Conservation (phyloP, 2,329 filamentous ascomycete species). For the Diaporthe vaccinii region DNA sequence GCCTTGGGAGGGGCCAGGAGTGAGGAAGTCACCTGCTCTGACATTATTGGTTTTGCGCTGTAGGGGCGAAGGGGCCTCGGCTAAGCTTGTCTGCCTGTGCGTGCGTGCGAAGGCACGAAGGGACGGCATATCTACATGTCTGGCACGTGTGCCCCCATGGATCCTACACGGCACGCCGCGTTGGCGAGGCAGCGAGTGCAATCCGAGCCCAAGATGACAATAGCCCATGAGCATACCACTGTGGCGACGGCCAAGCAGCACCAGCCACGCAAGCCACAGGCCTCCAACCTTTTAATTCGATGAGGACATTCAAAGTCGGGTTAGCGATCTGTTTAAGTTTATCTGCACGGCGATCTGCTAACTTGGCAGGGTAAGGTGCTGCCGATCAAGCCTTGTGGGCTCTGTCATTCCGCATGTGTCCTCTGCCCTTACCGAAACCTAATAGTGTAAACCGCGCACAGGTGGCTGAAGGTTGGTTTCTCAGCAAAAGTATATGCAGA, state of each 20-base stretch:
- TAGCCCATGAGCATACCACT: conserved; percentile 8
- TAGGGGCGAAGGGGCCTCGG: background rate
- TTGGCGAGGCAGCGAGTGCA: background rate
- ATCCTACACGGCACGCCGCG: background rate
- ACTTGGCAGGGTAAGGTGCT: conserved; percentile 28
- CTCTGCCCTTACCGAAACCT: conserved; percentile 14
- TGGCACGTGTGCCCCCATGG: background rate
- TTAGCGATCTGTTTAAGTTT: conserved; percentile 32
- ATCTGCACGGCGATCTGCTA: conserved; percentile 34
- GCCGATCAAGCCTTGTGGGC: conserved; percentile 34
- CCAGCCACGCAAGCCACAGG: conserved; percentile 41
- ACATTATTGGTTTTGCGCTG: background rate
- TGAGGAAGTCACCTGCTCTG: conserved; percentile 1
- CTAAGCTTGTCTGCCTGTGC: background rate
- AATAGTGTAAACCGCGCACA: background rate
- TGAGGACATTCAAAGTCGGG: background rate
- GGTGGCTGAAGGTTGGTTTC: background rate
- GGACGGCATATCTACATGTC: background rate
- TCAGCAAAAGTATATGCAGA: background rate
- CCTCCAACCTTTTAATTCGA: conserved; percentile 38
- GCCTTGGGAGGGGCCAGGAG: background rate
- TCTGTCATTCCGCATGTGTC: conserved; percentile 16
- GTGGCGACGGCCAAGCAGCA: conserved; percentile 32
- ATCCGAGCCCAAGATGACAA: background rate
- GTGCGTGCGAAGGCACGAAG: background rate